Conservation (phyloP, 495 filamentous ascomycete genomes). For the Penicillium ochrochloron region DNA sequence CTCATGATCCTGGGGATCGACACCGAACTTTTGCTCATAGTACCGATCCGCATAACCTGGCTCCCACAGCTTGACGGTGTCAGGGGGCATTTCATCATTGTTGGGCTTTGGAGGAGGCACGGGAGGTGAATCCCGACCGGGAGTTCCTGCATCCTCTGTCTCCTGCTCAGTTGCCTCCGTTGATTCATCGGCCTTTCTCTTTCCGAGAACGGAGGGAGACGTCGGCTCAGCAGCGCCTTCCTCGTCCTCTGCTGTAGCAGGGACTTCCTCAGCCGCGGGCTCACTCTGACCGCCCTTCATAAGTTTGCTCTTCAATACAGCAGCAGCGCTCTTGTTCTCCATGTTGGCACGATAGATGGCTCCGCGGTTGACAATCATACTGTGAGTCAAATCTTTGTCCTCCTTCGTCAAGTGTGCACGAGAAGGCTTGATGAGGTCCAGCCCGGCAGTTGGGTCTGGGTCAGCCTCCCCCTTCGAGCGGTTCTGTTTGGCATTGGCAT, state of each 20-base stretch:
- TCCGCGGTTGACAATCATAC: slow-evolving; percentile 82
- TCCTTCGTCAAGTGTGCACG: slow-evolving; percentile 63
- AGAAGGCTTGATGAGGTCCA: slow-evolving; percentile 64
- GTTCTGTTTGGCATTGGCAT: slow-evolving; percentile 34
- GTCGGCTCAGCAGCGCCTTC: slow-evolving; percentile 34
- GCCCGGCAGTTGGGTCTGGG: slow-evolving; percentile 43
- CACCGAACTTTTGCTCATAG: slow-evolving; percentile 96
- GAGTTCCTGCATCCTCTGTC: slow-evolving; percentile 59
- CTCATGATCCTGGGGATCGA: slow-evolving; percentile 75
- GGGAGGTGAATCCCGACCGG: slow-evolving; percentile 57
- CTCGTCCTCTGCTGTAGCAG: slow-evolving; percentile 19
- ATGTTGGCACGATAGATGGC: slow-evolving; percentile 76
- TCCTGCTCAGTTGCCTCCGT: slow-evolving; percentile 57
- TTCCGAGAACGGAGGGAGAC: slow-evolving; percentile 57
- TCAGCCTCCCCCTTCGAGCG: slow-evolving; percentile 38
- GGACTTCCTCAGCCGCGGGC: slow-evolving; percentile 25
- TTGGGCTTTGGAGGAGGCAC: slow-evolving; percentile 44
- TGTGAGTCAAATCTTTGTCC: slow-evolving; percentile 72
- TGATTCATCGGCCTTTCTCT: slow-evolving; percentile 60
- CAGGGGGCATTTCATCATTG: slow-evolving; percentile 66
- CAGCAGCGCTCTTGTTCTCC: slow-evolving; percentile 94
- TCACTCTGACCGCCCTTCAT: slow-evolving; percentile 49
- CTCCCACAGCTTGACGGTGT: slow-evolving; percentile 93
- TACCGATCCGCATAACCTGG: slow-evolving; percentile 93
- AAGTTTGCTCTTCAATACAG: slow-evolving; percentile 81